phyloP scores from a whole-genome alignment of 1,284 basidiomycete species.

The Tilletia horrida region DNA sequence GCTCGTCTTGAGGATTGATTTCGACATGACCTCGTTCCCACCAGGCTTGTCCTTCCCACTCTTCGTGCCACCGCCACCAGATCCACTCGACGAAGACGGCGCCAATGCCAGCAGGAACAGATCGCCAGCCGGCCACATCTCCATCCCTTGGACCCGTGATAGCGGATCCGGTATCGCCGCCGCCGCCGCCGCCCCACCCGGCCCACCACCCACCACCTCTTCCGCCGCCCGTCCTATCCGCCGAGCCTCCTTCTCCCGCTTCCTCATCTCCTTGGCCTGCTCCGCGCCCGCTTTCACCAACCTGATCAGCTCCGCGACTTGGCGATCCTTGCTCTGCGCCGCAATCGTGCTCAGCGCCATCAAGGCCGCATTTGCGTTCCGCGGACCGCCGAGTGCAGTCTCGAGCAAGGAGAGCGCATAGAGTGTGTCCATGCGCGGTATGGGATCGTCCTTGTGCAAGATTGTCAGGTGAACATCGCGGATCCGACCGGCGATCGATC shows the following conservation, averaged over 20 bases:
- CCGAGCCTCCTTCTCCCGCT: slow-evolving; percentile 8
- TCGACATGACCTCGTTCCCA: background rate
- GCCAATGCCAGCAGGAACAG: slow-evolving; percentile 6
- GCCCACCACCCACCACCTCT: slow-evolving; percentile 7
- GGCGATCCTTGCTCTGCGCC: background rate
- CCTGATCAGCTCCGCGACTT: slow-evolving; percentile 8
- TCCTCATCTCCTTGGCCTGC: slow-evolving; percentile 7
- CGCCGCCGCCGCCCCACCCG: background rate
- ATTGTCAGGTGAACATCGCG: background rate
- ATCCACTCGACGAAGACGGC: background rate
- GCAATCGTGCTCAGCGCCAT: background rate
- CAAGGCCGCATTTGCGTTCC: background rate
- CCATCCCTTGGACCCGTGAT: background rate
- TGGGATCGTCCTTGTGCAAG: slow-evolving; percentile 8
- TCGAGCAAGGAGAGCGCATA: slow-evolving; percentile 14
- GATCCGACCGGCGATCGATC: background rate
- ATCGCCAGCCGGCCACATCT: slow-evolving; percentile 11
- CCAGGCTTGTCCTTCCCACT: background rate
- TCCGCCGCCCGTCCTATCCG: background rate
- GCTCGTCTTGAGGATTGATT: slow-evolving; percentile 10
- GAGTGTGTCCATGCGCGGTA: slow-evolving; percentile 4
- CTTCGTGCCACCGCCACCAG: background rate
- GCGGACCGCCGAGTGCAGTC: slow-evolving; percentile 8
- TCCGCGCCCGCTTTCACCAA: background rate
- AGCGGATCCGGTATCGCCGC: background rate